Evolutionary conservation across 108 stramenopile genomes (phyloP), one percentile per base, ranked within the genome.

Genomic region (Aurantiochytrium sp.): DNA sequence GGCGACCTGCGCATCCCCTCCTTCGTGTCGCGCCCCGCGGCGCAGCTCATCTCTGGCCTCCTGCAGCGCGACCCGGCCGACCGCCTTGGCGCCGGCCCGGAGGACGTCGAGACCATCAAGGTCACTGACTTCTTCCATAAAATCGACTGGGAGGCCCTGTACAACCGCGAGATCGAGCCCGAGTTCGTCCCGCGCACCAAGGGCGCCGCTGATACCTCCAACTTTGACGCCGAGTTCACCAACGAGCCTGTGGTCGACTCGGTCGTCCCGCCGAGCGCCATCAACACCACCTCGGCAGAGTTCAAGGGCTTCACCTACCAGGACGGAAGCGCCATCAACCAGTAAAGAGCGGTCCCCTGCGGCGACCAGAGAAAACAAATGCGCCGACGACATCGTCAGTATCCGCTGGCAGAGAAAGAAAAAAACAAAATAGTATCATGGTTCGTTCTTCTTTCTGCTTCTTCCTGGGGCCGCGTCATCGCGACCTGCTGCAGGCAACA

Each of bases 1-100:
- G 95, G 96, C 21, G 94, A 96, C 34, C 92, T 99, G 17, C 94
- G 90, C 48, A 98, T 97, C 90, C 99, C 99, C 37, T 87, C 93
- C 15, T 95, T 93, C 86, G 87, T 87, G 22, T 96, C 94, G 5
- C 73, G 85, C 34, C 69, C 89, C 4, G 94, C 98, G 1, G 88
- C 89, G 65, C 52, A 69, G 39, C 54, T 98, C 27, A 90, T 98
- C 4, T 85, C 91, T 19, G 96, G 95, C 34, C 89, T 99, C 50
- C 92, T 99, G 24, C 96, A 95, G 4, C 95, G 96, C 68, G 96
- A 98, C 86, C 97, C 98, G 3, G 88, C 88, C 0, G 81, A 90
- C 86, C 92, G 99, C 73, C 92, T 99, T 17, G 99, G 99, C 27
- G 94, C 93, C 87, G 96, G 97, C 6, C 94, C 95, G 1, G 93